Conservation (phyloP, 2,329 filamentous ascomycete species). For the Calonectria leucothoes region DNA sequence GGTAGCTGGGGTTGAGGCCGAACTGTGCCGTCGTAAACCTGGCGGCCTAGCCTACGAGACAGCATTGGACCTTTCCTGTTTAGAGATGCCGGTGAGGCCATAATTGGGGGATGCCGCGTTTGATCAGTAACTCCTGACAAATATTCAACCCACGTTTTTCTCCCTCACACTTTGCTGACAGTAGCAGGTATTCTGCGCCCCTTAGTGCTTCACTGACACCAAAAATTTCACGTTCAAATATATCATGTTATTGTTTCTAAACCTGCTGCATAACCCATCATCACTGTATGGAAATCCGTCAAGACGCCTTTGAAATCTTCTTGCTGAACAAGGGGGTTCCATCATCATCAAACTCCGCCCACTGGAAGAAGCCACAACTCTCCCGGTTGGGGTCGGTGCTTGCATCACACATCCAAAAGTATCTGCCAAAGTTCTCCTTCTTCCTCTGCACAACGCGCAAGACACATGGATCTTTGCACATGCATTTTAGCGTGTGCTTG, state of each 20-base stretch:
- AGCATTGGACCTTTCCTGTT: not conserved
- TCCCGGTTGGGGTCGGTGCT: conserved; percentile 76
- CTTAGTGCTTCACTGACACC: too few species aligned
- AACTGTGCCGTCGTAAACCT: not conserved
- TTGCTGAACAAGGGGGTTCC: conserved; percentile 70
- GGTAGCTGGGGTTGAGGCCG: not conserved
- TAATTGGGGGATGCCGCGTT: not conserved
- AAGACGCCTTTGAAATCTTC: not conserved
- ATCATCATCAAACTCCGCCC: conserved; percentile 89
- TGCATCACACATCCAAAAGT: conserved; percentile 95
- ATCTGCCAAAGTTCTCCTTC: conserved; percentile 79
- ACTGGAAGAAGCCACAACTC: conserved; percentile 83
- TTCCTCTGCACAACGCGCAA: conserved; percentile 85
- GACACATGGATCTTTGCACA: conserved; percentile 75
- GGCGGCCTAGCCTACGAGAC: not conserved
- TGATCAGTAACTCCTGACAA: not conserved
- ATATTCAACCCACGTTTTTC: not conserved
- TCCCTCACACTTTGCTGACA: not conserved
- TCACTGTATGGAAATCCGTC: not conserved
- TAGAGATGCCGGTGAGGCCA: not conserved
- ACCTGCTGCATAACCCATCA: too few species aligned
- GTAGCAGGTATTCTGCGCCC: too few species aligned
- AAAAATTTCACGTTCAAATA: not conserved
- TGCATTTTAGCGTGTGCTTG: conserved; percentile 79
- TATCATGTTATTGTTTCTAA: not conserved